Evolutionary conservation across 2,329 filamentous ascomycete species (phyloP).

Genomic region (Tolypocladium nubicola): DNA sequence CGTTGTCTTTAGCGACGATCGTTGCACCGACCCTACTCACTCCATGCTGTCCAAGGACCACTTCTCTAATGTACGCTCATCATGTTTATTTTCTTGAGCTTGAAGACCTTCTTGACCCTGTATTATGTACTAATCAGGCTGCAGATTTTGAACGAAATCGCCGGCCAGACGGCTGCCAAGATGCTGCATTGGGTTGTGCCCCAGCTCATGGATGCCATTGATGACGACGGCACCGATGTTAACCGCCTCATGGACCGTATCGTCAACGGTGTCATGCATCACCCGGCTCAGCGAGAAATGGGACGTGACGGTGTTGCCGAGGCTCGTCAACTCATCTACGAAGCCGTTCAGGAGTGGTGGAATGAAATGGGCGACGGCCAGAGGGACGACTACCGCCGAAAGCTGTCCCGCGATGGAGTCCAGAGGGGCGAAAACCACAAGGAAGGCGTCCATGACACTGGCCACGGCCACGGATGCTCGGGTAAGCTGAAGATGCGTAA

Average conservation of each 20-base stretch:
- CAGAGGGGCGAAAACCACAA: constrained; percentile 73
- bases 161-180: constrained; percentile 69
- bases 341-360: constrained; percentile 81
- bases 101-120: not conserved
- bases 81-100: not conserved
- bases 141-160: constrained; percentile 73
- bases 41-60: constrained; percentile 96
- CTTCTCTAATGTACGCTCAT: constrained; percentile 61
- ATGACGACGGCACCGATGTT: constrained; percentile 62
- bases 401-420: constrained; percentile 72
- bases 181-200: constrained; percentile 80
- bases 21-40: constrained; percentile 74
- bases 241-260: constrained; percentile 64
- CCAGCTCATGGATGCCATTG: constrained; percentile 80
- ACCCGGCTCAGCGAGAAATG: constrained; percentile 66
- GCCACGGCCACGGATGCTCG: constrained; percentile 73
- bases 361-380: constrained; percentile 48
- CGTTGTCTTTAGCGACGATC: constrained; percentile 74
- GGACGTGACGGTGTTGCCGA: constrained; percentile 62
- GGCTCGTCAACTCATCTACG: constrained; percentile 67
- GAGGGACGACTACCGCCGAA: constrained; percentile 57
- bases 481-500: constrained; percentile 73
- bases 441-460: constrained; percentile 70
- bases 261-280: constrained; percentile 74
- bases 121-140: not conserved